Evolutionary conservation across 805 yeast genomes (phyloP).

Genomic region (Tetrapisispora fleetii): DNA sequence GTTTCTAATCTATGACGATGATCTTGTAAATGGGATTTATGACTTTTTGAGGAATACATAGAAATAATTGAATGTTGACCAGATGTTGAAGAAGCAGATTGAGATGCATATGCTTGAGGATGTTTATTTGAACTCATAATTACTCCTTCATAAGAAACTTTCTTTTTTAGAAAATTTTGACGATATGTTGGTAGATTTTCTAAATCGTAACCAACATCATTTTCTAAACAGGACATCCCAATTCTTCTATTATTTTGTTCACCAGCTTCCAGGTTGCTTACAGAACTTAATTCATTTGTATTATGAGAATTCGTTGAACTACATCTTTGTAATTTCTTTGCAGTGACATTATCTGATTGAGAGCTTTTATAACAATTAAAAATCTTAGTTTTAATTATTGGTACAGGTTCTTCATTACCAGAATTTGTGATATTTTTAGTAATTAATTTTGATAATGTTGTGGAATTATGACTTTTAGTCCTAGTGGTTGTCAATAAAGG

Average conservation of each 20-base stretch:
- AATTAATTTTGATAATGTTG: constrained; percentile 11
- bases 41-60: constrained; percentile 16
- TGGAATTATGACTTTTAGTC: constrained; percentile 3
- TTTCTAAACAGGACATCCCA: constrained; percentile 23
- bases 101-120: background rate
- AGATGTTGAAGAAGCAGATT: background rate
- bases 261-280: background rate
- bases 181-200: constrained; percentile 28
- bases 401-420: constrained; percentile 11
- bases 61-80: background rate
- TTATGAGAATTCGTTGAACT: background rate
- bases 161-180: constrained; percentile 15
- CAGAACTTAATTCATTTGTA: background rate
- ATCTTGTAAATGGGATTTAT: constrained; percentile 25
- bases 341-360: constrained; percentile 3
- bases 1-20: constrained; percentile 79
- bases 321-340: background rate
- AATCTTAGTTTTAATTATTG: constrained; percentile 9
- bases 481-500: background rate
- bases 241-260: background rate
- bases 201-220: constrained; percentile 29
- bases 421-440: constrained; percentile 5
- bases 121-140: background rate
- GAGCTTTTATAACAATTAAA: constrained; percentile 6
- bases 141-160: background rate